Evolutionary conservation across 1,284 basidiomycete genomes (phyloP), one percentile per base, ranked within the genome.

Genomic region (Ganoderma sp.): DNA sequence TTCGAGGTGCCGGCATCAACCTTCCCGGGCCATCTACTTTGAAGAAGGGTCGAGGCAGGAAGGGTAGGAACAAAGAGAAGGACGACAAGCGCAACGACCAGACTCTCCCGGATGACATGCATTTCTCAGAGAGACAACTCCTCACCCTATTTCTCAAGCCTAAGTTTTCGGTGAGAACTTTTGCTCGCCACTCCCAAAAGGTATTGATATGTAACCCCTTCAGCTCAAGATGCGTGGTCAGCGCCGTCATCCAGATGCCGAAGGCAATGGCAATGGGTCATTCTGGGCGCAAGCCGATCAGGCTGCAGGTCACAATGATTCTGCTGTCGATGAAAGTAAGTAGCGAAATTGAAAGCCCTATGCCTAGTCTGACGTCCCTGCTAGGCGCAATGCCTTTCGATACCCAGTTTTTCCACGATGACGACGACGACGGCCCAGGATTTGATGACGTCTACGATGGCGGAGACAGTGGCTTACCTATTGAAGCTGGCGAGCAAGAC

Each of bases 371-470:
- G 4, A 60, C 41, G 39, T 22, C 9, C 14, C 22, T 41, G 2
- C 14, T 41, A 60, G 58, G 41, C 22, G 22, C 39, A 22, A 42
- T 60, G 39, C 96, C 96, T 0, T 98, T 98, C 80, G 94, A 93
- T 73, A 96, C 96, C 0, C 97, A 99, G 77, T 98, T 99, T 86
- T 98, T 99, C 88, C 92, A 97, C 73, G 97, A 98, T 73, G 94
- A 95, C 68, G 88, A 88, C 70, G 94, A 96, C 73, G 95, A 93
- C 66, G 91, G 85, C 1, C 88, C 86, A 57, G 93, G 90, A 15
- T 93, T 93, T 73, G 92, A 92, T 64, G 93, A 93, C 74, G 84
- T 83, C 14, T 84, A 84, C 68, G 89, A 88, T 65, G 87, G 85
- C 50, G 90, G 87, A 52, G 87, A 82, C 42, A 76, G 75, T 32